Conservation (phyloP, 257 asterid genomes). For the Knoxia roxburghii region DNA sequence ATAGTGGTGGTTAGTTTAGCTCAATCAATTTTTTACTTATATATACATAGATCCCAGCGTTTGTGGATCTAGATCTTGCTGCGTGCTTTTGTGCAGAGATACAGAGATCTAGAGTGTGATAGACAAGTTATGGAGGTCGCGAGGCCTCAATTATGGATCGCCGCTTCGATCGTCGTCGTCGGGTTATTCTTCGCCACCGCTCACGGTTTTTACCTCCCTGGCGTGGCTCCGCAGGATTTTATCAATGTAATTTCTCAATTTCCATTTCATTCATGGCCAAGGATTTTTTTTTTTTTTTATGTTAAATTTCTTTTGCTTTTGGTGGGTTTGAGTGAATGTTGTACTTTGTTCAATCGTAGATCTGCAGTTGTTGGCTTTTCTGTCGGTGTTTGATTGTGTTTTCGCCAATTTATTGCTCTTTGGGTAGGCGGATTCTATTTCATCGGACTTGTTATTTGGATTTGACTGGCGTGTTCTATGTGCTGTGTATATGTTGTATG, state of each 20-base stretch:
- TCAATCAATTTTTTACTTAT: neutral
- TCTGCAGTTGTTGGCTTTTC: neutral
- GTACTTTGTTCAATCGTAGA: neutral
- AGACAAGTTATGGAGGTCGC: constrained; percentile 39
- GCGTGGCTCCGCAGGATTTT: constrained; percentile 92
- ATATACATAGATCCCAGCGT: constrained; percentile 2
- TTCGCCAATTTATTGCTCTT: neutral
- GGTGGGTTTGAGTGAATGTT: neutral
- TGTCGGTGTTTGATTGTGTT: neutral
- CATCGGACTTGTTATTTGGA: neutral
- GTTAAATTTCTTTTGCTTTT: neutral
- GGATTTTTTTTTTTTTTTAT: constrained; percentile 11
- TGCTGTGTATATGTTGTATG: neutral
- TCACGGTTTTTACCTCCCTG: constrained; percentile 73
- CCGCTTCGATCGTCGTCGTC: constrained; percentile 21
- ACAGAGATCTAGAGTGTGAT: constrained; percentile 8
- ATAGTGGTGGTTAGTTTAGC: constrained; percentile 1
- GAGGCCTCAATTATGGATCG: constrained; percentile 39
- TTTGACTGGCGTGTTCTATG: neutral
- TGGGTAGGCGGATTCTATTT: neutral
- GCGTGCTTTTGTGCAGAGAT: neutral
- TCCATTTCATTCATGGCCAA: neutral
- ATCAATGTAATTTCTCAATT: constrained; percentile 30
- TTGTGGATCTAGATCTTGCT: constrained; percentile 26
- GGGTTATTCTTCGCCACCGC: constrained; percentile 35